Evolutionary conservation across 108 stramenopile species (phyloP), one percentile per base, ranked within the genome.

Genomic region (Cyclotella baltica): DNA sequence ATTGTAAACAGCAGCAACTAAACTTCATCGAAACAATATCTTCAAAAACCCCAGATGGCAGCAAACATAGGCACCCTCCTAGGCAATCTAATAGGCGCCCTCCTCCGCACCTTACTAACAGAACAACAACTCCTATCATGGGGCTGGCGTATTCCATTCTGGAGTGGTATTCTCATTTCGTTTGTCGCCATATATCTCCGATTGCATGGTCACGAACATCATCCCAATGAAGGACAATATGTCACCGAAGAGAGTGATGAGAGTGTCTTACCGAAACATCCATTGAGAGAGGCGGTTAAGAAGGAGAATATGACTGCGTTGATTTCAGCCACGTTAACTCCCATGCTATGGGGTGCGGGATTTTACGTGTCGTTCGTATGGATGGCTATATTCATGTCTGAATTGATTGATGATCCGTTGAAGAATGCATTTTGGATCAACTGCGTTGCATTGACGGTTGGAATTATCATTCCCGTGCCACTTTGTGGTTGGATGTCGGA

Each of bases 71-170:
- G 90, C 25, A 78, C 77, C 5, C 56, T 91, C 4, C 36, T 90
- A 13, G 92, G 89, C 36, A 88, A 83, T 62, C 25, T 93, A 13
- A 63, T 87, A 4, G 89, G 87, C 35, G 86, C 90, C 18, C 67
- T 85, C 18, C 67, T 90, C 0, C 83, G 93, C 36, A 77, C 77
- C 51, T 34, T 86, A 30, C 81, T 89, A 6, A 81, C 86, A 10
- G 82, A 90, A 4, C 88, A 90, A 31, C 79, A 88, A 53, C 86
- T 95, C 22, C 47, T 90, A 20, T 55, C 33, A 11, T 95, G 90
- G 90, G 93, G 88, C 56, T 95, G 93, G 93, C 70, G 93, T 0
- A 66, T 91, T 22, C 91, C 91, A 16, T 95, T 95, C 57, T 58
- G 90, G 34, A 86, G 83, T 48, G 90, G 92, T 20, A 85, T 93